Base-by-base conservation (phyloP, 768 basidiomycete species). In the Tulasnella sp. region DNA sequence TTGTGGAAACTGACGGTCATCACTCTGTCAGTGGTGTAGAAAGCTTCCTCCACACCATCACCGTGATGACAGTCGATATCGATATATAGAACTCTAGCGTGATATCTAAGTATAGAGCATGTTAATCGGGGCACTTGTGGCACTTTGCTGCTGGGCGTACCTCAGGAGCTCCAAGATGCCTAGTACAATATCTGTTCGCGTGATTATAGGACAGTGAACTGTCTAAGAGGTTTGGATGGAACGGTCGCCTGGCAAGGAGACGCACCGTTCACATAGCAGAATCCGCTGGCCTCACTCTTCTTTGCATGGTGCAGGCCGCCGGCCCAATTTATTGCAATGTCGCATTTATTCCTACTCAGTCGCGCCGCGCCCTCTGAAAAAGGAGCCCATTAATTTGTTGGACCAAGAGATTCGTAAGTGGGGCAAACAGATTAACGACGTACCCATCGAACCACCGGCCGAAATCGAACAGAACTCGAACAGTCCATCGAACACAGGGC, bases 401-500 rank as follows among this genome's bases (percentile, higher is more conserved):
- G 27, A 18, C 38, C 52, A 36, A 36, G 76, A 27, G 27, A 18
- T 34, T 75, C 9, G 42, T 40, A 24, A 19, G 56, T 68, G 27
- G n/a, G n/a, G 48, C 27, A 24, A 10, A 24, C 48, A 38, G 19
- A 48, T n/a, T 21, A 21, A 71, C 39, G 52, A 86, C 92, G 79
- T 82, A 98, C 98, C 97, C 96, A 99, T 99, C 0, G 96, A 98
- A 3, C 98, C 98, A 72, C 98, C 98, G n/a, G 98, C 98, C 16
- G 98, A 99, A 83, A 99, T 99, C 3, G 97, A 97, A 84, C 98
- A 98, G 84, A 98, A 99, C 82, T 99, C 98, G 84, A 99, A 99
- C 71, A 99, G 87, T 0, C 98, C 98, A 82, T 99, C 98, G 82
- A 99, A 99, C 44, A 99, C 96, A 2, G 98, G 98, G 85, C 97